Conservation (phyloP, 2,329 filamentous ascomycete genomes). For the Coniochaeta sp. region DNA sequence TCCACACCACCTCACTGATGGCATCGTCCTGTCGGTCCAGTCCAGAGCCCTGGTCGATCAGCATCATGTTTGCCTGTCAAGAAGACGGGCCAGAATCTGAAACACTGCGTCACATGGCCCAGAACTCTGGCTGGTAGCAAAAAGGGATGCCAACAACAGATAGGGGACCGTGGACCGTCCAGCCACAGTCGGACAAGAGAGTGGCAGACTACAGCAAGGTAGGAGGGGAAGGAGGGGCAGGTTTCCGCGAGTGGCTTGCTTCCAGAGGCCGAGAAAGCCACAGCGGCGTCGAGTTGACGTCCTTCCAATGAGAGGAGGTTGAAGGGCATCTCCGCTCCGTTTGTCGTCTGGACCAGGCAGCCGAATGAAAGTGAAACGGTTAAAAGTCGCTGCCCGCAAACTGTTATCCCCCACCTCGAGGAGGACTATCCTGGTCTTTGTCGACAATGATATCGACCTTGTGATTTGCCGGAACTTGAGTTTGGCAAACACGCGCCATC, state of each 20-base stretch:
- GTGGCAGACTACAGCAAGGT: too few relatives aligned
- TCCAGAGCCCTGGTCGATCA: neutral
- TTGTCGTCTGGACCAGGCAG: neutral
- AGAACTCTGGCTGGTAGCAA: neutral
- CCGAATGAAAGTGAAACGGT: neutral
- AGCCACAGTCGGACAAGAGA: neutral
- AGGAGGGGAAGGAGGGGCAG: too few relatives aligned
- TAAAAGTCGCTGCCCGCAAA: neutral
- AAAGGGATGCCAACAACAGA: too few relatives aligned
- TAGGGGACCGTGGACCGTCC: too few relatives aligned
- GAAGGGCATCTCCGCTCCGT: neutral
- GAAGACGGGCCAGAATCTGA: neutral
- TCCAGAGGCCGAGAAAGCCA: neutral
- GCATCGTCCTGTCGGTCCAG: neutral
- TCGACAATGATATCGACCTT: neutral
- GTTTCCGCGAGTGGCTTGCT: neutral
- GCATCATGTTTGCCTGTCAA: neutral
- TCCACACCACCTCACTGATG: neutral
- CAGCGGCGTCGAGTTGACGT: neutral
- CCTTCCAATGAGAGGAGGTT: neutral
- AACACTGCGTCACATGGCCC: neutral
- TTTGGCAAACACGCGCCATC: neutral
- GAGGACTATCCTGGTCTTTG: neutral
- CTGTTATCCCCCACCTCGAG: neutral
- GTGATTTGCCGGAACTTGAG: neutral